Evolutionary conservation across 495 filamentous ascomycete genomes (phyloP).

Genomic region (Podospora pseudoanserina): DNA sequence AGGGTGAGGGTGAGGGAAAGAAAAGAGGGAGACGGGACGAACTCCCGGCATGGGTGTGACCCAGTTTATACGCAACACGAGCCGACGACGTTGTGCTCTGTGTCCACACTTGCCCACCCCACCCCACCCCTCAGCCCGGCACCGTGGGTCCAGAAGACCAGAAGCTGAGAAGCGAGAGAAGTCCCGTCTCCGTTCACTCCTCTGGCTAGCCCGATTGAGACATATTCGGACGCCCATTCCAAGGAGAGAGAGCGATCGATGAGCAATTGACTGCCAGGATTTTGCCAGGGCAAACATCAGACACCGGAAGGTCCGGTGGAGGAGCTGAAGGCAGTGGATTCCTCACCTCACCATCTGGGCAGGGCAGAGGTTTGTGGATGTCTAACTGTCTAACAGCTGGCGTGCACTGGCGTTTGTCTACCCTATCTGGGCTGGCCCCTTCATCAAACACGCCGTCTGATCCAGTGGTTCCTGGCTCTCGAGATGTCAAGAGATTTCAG

Average conservation of each 20-base stretch:
- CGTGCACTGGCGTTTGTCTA: conserved; percentile 1
- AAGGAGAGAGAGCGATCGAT: not conserved
- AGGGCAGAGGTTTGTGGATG: not conserved
- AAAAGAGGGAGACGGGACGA: conserved; percentile 1
- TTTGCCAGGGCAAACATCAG: not conserved
- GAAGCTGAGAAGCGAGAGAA: not conserved
- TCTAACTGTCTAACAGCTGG: conserved; percentile 7
- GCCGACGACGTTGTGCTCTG: not conserved
- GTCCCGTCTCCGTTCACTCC: not conserved
- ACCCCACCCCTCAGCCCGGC: not conserved
- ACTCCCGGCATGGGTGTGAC: not conserved
- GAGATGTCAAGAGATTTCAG: not conserved
- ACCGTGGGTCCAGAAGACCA: not conserved
- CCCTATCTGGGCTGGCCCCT: not conserved
- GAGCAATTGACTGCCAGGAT: no score
- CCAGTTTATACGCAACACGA: conserved; percentile 6
- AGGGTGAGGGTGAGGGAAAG: not conserved
- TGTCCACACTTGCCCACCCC: no score
- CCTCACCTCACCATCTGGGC: not conserved
- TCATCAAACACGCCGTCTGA: conserved; percentile 6
- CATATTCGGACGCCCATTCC: not conserved
- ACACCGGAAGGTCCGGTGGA: not conserved
- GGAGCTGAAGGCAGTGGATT: not conserved
- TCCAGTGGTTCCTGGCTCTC: not conserved
- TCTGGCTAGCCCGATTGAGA: not conserved